phyloP scores from a whole-genome alignment of 2,329 filamentous ascomycete genomes.

The Colletotrichum spaethianum region DNA sequence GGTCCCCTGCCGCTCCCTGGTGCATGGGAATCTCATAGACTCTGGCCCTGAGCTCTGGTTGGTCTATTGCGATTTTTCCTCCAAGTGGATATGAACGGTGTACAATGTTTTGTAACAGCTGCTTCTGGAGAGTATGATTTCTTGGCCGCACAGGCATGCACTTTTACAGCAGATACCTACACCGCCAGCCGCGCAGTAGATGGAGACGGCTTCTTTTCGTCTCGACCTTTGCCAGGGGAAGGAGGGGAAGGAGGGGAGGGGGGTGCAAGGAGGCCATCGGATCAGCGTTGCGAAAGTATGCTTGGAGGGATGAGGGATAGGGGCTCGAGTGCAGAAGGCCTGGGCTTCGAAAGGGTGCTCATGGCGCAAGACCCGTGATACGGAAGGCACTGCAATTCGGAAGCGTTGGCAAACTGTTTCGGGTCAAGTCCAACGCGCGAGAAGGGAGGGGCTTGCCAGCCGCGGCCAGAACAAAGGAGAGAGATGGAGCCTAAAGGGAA shows the following conservation, averaged over 20 bases:
- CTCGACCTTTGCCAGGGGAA: neutral
- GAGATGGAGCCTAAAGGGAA: neutral
- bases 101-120: neutral
- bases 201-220: neutral
- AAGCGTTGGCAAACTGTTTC: neutral
- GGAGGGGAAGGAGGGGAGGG: neutral
- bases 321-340: neutral
- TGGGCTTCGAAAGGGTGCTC: neutral
- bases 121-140: neutral
- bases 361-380: constrained; percentile 8
- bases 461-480: constrained; percentile 3
- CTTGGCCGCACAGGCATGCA: neutral
- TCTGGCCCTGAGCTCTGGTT: neutral
- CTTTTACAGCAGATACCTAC: neutral
- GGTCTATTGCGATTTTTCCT: neutral
- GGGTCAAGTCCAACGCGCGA: neutral
- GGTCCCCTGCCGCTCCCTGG: constrained; percentile 1
- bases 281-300: constrained; percentile 5
- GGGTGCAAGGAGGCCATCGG: neutral
- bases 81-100: neutral
- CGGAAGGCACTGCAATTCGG: neutral
- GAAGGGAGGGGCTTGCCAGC: constrained; percentile 9
- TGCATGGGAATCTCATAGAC: constrained; percentile 11
- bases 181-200: neutral
- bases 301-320: neutral